Base-by-base conservation (phyloP, 805 yeast genomes). In the Candida mattraensis region DNA sequence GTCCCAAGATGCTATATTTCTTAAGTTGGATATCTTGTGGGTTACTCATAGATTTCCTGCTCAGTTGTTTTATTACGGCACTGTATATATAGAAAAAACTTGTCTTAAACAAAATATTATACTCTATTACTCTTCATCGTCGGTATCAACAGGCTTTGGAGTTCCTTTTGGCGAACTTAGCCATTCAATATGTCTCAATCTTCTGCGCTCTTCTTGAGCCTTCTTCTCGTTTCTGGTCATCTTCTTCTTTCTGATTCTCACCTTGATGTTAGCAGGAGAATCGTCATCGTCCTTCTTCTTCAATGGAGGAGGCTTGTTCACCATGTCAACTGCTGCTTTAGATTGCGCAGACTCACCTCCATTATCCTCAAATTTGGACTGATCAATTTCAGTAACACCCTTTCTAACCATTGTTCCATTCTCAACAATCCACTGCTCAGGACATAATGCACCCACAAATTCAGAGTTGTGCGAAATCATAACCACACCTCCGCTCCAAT, bases 381-480 rank as follows among this genome's bases (percentile, higher is more conserved):
- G 69, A 56, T 88, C 94, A 39, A 91, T 80, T 33, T 74, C 82
- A 18, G 78, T 78, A 40, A 76, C 76, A 45, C 95, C 95, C 69
- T 81, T 85, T 53, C 83, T 87, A 17, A 85, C 84, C 69, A 91
- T 80, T 41, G 74, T 74, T 61, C 98, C 98, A 56, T 89, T 84
- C 61, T 87, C 95, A 39, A 91, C 95, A 51, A 84, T 78, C 99
- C 99, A 91, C 66, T 89, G 97, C 69, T 91, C 99, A 24, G 98
- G 98, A 64, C 98, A 89, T 54, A 91, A 68, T 5, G 98, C 98
- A 37, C 97, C 95, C 28, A 89, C 96, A 51, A 91, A 91, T 66
- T 91, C 99, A 56, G 82, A 83, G 71, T 91, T 91, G 71, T 91
- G 99, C 46, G 98, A 89, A 67, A 91, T 91, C 95, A 91, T 87